Evolutionary conservation across 768 basidiomycete genomes (phyloP).

Genomic region (Hygrocybe coccinea): DNA sequence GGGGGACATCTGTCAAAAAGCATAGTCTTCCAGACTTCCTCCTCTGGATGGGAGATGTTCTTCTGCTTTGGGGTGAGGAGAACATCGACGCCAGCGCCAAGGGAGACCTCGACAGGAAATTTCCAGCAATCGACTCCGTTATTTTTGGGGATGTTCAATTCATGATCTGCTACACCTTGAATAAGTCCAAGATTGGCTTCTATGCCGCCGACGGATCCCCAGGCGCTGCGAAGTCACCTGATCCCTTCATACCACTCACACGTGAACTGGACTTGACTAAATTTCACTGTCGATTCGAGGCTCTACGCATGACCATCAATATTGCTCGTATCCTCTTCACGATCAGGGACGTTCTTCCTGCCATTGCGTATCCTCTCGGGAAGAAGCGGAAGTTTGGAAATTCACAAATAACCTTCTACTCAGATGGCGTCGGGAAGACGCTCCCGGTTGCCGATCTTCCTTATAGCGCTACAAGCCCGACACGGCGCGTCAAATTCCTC

Average conservation of each 20-base stretch:
- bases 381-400: neutral
- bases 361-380: neutral
- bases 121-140: neutral
- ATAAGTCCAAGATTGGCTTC: slow-evolving; percentile 2
- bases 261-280: neutral
- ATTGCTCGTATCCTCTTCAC: slow-evolving; percentile 4
- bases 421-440: neutral
- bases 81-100: neutral
- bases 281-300: neutral
- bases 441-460: neutral
- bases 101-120: neutral
- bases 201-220: neutral
- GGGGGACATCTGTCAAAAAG: neutral
- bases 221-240: neutral
- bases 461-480: neutral
- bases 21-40: slow-evolving; percentile 2
- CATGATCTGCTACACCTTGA: slow-evolving; percentile 3
- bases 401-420: neutral
- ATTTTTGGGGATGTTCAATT: neutral
- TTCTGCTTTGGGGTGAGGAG: slow-evolving; percentile 7
- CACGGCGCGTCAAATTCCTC: neutral
- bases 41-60: slow-evolving; percentile 5
- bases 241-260: slow-evolving; percentile 5
- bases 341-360: slow-evolving; percentile 1
- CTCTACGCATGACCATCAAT: neutral